Percentiles rank a stretch among this genome's conserved stretches.
These are phyloP conservation scores for Cladosporium phlei DNA, from an alignment of 2,329 filamentous ascomycete species.

Conservation along the genomic window DNA sequence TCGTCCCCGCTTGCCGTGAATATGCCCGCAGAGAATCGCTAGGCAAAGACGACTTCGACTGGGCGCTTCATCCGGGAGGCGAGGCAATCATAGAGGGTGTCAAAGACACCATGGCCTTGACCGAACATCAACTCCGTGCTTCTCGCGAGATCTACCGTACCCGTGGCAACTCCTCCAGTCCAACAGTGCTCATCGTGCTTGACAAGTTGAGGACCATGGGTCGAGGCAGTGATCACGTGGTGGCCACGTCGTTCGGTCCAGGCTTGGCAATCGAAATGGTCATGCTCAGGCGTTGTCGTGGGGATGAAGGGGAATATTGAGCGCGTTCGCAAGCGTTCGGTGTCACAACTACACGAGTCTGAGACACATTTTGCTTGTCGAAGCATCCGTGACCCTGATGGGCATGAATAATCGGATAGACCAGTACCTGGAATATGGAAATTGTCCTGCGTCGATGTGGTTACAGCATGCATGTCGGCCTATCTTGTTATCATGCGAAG, in stretches of 20 bases:
- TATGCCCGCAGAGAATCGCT: background rate
- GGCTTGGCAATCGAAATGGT: conserved; percentile 66
- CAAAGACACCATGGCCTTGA: conserved; percentile 54
- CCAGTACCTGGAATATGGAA: too few relatives aligned
- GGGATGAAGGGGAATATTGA: background rate
- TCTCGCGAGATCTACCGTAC: conserved; percentile 65
- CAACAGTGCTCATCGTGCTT: conserved; percentile 65
- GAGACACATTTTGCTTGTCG: too few relatives aligned
- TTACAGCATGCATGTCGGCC: too few relatives aligned
- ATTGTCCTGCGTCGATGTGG: too few relatives aligned
- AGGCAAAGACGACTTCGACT: conserved; percentile 53
- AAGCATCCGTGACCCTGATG: too few relatives aligned
- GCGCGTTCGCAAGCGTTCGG: background rate
- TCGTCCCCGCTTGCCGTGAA: background rate
- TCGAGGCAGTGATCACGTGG: conserved; percentile 52
- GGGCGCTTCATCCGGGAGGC: conserved; percentile 68
- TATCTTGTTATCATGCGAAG: too few relatives aligned
- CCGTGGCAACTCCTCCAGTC: conserved; percentile 63
- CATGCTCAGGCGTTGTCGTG: conserved; percentile 49
- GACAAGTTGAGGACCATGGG: conserved; percentile 50
- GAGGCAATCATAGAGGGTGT: conserved; percentile 62
- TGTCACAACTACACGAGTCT: too few relatives aligned
- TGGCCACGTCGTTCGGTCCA: conserved; percentile 66
- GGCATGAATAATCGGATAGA: too few relatives aligned
- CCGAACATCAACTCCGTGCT: conserved; percentile 62